A percentile compares a stretch with the other conserved stretches of the same genome.
phyloP scores from a whole-genome alignment of 352 stramenopile genomes.

The Phytopythium cucurbitacearum region DNA sequence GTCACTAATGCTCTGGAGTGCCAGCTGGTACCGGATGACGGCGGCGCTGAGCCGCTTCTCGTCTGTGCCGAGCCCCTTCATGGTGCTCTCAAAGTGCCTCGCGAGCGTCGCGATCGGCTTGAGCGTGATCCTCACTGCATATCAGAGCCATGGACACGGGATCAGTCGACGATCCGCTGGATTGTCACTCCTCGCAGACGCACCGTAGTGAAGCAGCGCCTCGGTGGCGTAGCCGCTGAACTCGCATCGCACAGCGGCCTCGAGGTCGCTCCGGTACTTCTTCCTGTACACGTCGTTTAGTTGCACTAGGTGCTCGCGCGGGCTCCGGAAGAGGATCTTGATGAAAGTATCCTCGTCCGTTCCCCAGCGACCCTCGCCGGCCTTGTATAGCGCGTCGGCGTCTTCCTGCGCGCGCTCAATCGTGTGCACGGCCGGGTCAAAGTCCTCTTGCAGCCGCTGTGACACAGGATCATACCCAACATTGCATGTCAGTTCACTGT shows the following conservation, averaged over 20 bases:
- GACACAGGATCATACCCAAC: background rate
- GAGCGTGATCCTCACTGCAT: conserved; percentile 45
- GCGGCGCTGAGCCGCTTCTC: conserved; percentile 50
- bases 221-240: conserved; percentile 59
- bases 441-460: conserved; percentile 31
- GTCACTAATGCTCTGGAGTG: conserved; percentile 28
- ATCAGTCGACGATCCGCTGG: too few species aligned
- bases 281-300: conserved; percentile 66
- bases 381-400: conserved; percentile 62
- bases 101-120: conserved; percentile 43
- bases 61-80: conserved; percentile 55
- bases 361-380: conserved; percentile 65
- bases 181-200: conserved; percentile 2
- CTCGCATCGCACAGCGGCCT: conserved; percentile 52
- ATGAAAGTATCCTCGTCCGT: conserved; percentile 71
- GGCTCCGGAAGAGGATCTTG: conserved; percentile 53
- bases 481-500: background rate
- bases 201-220: conserved; percentile 63
- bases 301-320: conserved; percentile 44
- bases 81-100: conserved; percentile 52
- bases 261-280: conserved; percentile 62
- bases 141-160: background rate
- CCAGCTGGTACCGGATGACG: conserved; percentile 51
- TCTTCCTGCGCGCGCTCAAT: conserved; percentile 44
- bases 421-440: conserved; percentile 54